Percentiles rank a stretch among this genome's conserved stretches.
Conservation (phyloP, 2,329 filamentous ascomycete species). For the Calycina marina region DNA sequence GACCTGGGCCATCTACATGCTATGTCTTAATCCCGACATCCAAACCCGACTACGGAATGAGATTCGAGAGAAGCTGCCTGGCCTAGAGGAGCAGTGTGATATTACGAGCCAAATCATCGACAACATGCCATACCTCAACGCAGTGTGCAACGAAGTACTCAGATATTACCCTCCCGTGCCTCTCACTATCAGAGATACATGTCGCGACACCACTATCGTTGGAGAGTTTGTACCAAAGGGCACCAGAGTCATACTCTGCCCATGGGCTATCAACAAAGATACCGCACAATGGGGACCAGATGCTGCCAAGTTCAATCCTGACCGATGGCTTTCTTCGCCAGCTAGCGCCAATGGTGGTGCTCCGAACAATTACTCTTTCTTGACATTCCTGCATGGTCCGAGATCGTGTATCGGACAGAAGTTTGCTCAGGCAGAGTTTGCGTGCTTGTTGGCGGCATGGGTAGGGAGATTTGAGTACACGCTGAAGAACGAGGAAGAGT, state of each 20-base stretch:
- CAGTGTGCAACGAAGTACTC: constrained; percentile 64
- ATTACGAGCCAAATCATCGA: constrained; percentile 48
- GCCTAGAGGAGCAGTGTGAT: constrained; percentile 25
- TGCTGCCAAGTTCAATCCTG: constrained; percentile 62
- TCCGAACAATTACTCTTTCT: constrained; percentile 57
- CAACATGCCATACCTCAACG: constrained; percentile 63
- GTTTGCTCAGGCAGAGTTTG: constrained; percentile 76
- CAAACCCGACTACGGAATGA: constrained; percentile 56
- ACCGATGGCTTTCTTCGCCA: constrained; percentile 50
- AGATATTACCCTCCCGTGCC: constrained; percentile 61
- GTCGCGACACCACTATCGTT: constrained; percentile 47
- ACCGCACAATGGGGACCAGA: constrained; percentile 61
- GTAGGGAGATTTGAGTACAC: constrained; percentile 60
- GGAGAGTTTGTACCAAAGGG: constrained; percentile 53
- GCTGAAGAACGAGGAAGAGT: constrained; percentile 39
- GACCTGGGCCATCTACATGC: constrained; percentile 59
- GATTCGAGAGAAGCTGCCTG: constrained; percentile 45
- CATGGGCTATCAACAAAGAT: constrained; percentile 56
- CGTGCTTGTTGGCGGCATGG: constrained; percentile 63
- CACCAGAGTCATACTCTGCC: constrained; percentile 50
- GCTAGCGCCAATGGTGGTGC: constrained; percentile 50
- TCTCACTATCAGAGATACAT: constrained; percentile 51
- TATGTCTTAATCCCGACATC: constrained; percentile 49
- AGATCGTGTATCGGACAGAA: constrained; percentile 70
- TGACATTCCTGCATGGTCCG: constrained; percentile 79